These are phyloP conservation scores for Vaccinium macrocarpon DNA, from an alignment of 148 eudicot species.

Conservation along the genomic window DNA sequence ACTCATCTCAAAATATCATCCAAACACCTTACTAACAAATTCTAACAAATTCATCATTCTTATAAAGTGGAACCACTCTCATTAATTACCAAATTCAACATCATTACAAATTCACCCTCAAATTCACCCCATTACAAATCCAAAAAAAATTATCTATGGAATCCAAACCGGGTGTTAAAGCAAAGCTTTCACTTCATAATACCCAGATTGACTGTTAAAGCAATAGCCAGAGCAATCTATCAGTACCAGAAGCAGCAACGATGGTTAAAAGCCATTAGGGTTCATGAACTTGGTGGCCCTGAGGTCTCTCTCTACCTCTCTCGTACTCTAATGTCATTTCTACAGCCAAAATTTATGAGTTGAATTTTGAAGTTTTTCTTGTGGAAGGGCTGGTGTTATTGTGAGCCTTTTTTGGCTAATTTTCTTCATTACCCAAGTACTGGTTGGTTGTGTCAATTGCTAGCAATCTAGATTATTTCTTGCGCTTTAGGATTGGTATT, in stretches of 20 bases:
- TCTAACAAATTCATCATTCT: no score
- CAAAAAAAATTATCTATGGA: no score
- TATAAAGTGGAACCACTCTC: no score
- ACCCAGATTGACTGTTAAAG: not conserved
- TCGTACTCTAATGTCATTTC: not conserved
- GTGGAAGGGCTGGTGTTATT: no score
- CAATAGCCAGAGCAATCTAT: slow-evolving; percentile 21
- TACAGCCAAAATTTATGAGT: no score
- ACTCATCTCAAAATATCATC: no score
- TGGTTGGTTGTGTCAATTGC: not conserved
- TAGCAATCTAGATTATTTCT: not conserved
- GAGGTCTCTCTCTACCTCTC: slow-evolving; percentile 43
- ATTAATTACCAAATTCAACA: no score
- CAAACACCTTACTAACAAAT: no score
- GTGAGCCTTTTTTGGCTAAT: not conserved
- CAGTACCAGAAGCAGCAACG: slow-evolving; percentile 25
- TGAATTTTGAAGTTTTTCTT: not conserved
- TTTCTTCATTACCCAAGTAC: not conserved
- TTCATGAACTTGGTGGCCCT: slow-evolving; percentile 73
- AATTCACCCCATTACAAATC: no score
- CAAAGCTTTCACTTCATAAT: not conserved
- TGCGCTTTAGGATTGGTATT: not conserved
- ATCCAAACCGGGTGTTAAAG: no score
- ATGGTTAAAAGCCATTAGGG: slow-evolving; percentile 84
- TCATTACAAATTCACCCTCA: no score